Percentiles rank a stretch among this genome's conserved stretches.
phyloP scores from a whole-genome alignment of 2,329 filamentous ascomycete genomes.

The Coniella lustricola region DNA sequence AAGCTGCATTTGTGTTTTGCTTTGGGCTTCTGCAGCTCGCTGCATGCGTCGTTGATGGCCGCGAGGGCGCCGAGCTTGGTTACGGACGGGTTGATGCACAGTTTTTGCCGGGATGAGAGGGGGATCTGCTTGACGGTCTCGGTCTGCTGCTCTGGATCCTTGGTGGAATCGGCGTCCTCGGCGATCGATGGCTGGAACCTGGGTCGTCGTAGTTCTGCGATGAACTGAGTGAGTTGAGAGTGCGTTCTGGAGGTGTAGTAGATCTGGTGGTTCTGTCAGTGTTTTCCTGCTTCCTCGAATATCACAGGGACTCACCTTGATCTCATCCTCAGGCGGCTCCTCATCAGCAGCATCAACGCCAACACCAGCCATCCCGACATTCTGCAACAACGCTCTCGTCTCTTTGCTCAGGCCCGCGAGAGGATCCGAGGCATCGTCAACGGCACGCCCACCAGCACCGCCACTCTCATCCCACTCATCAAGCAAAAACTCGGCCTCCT shows the following conservation, averaged over 20 bases:
- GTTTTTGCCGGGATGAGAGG: conserved; percentile 76
- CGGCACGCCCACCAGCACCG: conserved; percentile 20
- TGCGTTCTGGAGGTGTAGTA: conserved; percentile 92
- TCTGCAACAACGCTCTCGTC: conserved; percentile 66
- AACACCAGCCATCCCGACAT: conserved; percentile 43
- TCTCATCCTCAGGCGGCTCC: conserved; percentile 49
- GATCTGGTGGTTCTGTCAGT: conserved; percentile 40
- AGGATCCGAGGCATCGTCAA: conserved; percentile 27
- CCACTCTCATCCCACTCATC: conserved; percentile 56
- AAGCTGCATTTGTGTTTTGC: conserved; percentile 64
- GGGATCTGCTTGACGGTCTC: conserved; percentile 66
- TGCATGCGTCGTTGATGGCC: conserved; percentile 88
- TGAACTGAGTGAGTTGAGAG: conserved; percentile 84
- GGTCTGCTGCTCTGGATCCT: conserved; percentile 1
- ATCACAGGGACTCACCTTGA: conserved; percentile 47
- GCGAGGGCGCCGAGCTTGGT: conserved; percentile 61
- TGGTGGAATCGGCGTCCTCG: conserved; percentile 22
- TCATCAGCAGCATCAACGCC: conserved; percentile 26
- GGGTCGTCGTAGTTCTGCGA: conserved; percentile 74
- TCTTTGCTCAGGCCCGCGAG: conserved; percentile 62
- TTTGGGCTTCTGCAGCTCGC: conserved; percentile 77
- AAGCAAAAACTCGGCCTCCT: conserved; percentile 67
- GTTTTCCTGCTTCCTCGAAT: not conserved
- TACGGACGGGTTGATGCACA: conserved; percentile 85
- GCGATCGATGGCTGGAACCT: conserved; percentile 66